These are phyloP conservation scores for Stylosanthes scabra DNA, from an alignment of 331 rosid species.

Conservation along the genomic window DNA sequence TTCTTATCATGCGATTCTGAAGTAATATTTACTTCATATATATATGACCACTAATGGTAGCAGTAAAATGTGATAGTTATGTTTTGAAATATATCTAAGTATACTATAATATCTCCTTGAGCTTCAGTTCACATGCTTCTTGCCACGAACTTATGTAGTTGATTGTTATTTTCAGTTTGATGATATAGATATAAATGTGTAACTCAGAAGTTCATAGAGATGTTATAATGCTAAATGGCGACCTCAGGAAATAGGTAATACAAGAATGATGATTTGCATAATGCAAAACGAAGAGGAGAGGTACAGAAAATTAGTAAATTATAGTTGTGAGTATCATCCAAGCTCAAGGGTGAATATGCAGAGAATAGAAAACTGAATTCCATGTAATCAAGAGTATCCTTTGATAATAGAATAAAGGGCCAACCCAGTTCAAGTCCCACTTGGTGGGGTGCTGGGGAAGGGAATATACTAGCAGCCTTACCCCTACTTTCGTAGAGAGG, in stretches of 20 bases:
- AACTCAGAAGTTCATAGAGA: slow-evolving; percentile 3
- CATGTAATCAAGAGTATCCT: neutral
- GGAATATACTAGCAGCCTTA: too few species aligned
- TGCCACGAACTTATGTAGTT: neutral
- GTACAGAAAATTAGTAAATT: neutral
- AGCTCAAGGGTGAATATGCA: too few species aligned
- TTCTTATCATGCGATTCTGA: too few species aligned
- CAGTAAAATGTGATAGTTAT: slow-evolving; percentile 9
- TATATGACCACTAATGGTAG: neutral
- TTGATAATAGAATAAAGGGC: neutral
- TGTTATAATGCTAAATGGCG: neutral
- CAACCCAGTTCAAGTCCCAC: too few species aligned
- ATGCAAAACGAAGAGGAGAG: neutral
- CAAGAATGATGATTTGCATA: neutral
- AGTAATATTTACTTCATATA: neutral
- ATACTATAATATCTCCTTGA: too few species aligned
- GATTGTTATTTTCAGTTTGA: slow-evolving; percentile 4
- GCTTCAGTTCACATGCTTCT: neutral
- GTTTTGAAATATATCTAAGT: slow-evolving; percentile 10
- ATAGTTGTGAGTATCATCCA: neutral
- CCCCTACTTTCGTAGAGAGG: too few species aligned
- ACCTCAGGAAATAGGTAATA: too few species aligned
- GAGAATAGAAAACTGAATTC: neutral
- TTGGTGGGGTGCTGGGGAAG: too few species aligned
- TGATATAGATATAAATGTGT: slow-evolving; percentile 6